Evolutionary conservation across 306 rosid genomes (phyloP), one percentile per base, ranked within the genome.

Genomic region (Luffa aegyptiaca): DNA sequence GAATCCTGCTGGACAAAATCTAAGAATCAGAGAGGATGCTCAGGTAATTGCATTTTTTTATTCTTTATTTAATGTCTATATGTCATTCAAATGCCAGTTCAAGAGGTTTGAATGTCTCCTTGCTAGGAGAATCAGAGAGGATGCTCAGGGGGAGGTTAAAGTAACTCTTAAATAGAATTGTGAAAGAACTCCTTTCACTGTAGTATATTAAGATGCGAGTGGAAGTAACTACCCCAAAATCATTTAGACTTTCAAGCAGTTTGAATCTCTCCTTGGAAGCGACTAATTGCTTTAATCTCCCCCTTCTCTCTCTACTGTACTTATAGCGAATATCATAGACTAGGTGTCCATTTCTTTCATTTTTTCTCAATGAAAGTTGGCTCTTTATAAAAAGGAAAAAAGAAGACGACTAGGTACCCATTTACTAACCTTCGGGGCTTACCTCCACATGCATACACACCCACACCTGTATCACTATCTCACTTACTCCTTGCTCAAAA

Each of bases 1-100:
- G 85, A 91, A 96, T 85, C 99, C 98, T 83, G 94, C 98, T 51
- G 99, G 99, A 80, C 99, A 96, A 83, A 96, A 96, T 90, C 82
- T 96, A 85, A 89, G 94, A 90, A 86, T 96, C 89, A 88, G 99
- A 89, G 99, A 96, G 88, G 99, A 96, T 77, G 88, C 97, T 49
- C 99, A 96, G 99, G 99, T 96, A 82, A 80, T 76, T 55, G 74
- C 79, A 68, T 48, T 84, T 78, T 83, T 59, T 62, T 49, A 70
- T 80, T 84, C 79, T 68, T 80, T 58, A 75, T 82, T 20, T 69
- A 17, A 44, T 79, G 42, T 61, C 77, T 48, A 46, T 45, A 72
- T 48, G 57, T 72, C 77, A 48, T 48, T 35, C 41, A 26, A 46
- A 52, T 8, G 56, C 65, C 78, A 48, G 61, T 48, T 73, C 41